Conservation (phyloP, 2,329 filamentous ascomycete species). For the Geoglossum cookeanum region DNA sequence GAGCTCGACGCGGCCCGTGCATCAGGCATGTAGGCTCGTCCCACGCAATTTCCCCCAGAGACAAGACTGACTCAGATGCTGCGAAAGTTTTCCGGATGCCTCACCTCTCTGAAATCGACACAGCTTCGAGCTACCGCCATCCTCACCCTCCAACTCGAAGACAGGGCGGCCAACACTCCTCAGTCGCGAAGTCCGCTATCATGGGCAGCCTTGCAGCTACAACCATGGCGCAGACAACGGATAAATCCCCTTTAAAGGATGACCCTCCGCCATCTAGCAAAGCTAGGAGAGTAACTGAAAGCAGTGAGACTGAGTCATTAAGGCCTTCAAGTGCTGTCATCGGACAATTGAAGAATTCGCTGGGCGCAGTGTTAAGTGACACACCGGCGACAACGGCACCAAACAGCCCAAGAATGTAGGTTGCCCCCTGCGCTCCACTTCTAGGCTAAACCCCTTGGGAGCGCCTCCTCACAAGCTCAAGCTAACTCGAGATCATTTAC, state of each 20-base stretch:
- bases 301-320: conserved; percentile 1
- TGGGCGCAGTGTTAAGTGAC: conserved; percentile 32
- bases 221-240: neutral
- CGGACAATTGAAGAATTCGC: neutral
- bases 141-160: conserved; percentile 4
- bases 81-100: neutral
- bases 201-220: conserved; percentile 3
- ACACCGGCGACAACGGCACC: conserved; percentile 44
- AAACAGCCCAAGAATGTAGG: conserved; percentile 41
- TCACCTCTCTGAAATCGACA: neutral
- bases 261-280: neutral
- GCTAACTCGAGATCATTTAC: conserved; percentile 17
- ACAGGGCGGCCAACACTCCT: conserved; percentile 5
- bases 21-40: neutral
- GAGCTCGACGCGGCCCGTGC: neutral
- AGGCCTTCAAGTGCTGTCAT: conserved; percentile 6
- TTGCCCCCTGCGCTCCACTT: conserved; percentile 13
- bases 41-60: neutral
- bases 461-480: neutral
- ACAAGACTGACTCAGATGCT: neutral
- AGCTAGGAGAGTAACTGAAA: conserved; percentile 4
- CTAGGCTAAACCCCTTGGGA: neutral
- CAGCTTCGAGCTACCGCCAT: neutral
- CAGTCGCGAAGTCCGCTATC: conserved; percentile 11
- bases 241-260: neutral